Base-by-base conservation (phyloP, 192 early-diverging fungal species). In the Rhizophagus sp. region DNA sequence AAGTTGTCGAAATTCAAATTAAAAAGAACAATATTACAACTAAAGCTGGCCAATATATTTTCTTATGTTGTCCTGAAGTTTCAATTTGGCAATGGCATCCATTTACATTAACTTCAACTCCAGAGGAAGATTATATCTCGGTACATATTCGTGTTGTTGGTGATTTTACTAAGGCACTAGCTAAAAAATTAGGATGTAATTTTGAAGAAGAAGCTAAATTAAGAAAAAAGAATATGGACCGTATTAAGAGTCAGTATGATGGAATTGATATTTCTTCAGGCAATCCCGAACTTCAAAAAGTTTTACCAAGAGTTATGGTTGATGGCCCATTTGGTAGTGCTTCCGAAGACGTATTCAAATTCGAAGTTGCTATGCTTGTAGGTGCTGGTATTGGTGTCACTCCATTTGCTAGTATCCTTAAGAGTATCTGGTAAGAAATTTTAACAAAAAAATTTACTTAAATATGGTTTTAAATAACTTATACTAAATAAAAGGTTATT, bases 331-430 rank as follows among this genome's bases (percentile, higher is more conserved):
- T 92, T 81, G 88, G 89, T 36, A 84, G 87, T 12, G 89, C 94
- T 0, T 87, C 92, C 0, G 92, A 95, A 85, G 92, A 91, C 73
- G 90, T 94, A 66, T 94, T 93, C 85, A 91, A 94, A 75, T 94
- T 92, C 82, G 89, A 92, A 70, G 85, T 88, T 30, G 87, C 90
- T 17, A 83, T 94, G 15, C 82, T 93, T 39, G 87, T 95, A 30
- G 93, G 91, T 3, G 94, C 93, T n/a, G 94, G 94, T 78, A 94
- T 95, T 52, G 94, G 94, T 34, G 91, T 95, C 25, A 95, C 94
- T 1, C 94, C 94, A 3, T 91, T 91, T 47, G 93, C 93, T 24
- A 88, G 90, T 36, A 87, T 95, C 4, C 84, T 95, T 36, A 92
- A 93, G 82, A 91, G 90, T 83, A 84, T 95, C 62, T 93, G 92